Evolutionary conservation across 2,329 filamentous ascomycete genomes (phyloP).

Genomic region (Aspergillus niger): DNA sequence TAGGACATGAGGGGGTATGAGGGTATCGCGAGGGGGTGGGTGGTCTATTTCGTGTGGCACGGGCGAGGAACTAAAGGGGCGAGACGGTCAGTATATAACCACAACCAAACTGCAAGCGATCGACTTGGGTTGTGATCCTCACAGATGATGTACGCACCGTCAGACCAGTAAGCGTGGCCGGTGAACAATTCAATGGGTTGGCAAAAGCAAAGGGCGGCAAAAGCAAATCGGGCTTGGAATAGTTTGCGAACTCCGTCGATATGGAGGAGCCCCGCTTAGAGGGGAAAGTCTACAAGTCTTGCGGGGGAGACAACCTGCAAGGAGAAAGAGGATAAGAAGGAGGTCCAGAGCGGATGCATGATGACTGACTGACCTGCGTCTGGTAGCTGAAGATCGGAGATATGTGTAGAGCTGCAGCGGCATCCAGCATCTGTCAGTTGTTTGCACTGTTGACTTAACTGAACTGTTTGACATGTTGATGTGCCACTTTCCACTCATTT

Average conservation of each 20-base stretch:
- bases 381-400: neutral
- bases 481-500: neutral
- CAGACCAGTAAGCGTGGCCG: neutral
- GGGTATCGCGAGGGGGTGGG: neutral
- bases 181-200: neutral
- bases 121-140: neutral
- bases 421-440: neutral
- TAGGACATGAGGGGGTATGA: constrained; percentile 12
- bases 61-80: neutral
- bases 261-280: constrained; percentile 7
- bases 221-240: constrained; percentile 1
- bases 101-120: neutral
- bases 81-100: neutral
- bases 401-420: neutral
- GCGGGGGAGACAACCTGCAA: neutral
- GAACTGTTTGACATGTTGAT: too few relatives aligned
- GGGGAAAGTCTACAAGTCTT: neutral
- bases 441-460: neutral
- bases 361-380: neutral
- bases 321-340: neutral
- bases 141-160: neutral
- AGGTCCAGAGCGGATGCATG: neutral
- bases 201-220: neutral
- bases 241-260: neutral
- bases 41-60: neutral